phyloP scores from a whole-genome alignment of 169 alveolate genomes.

The Plasmodium gallinaceum region DNA sequence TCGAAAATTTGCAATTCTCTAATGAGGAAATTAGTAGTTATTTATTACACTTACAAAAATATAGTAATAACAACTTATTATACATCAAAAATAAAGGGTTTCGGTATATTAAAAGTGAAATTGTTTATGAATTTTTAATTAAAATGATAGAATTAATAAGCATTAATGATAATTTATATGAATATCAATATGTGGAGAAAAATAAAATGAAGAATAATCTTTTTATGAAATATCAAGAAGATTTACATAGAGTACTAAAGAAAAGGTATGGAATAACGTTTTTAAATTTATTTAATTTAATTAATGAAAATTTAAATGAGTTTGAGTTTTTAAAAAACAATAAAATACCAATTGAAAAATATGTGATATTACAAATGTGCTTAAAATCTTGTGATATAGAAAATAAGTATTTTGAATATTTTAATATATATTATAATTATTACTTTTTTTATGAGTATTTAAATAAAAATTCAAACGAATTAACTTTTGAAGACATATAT shows the following conservation, averaged over 20 bases:
- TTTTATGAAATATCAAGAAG: conserved; percentile 32
- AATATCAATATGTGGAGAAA: conserved; percentile 24
- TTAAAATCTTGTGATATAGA: conserved; percentile 74
- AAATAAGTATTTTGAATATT: conserved; percentile 56
- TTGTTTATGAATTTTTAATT: conserved; percentile 47
- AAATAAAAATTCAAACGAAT: conserved; percentile 32
- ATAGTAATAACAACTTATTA: conserved; percentile 53
- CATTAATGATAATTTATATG: conserved; percentile 56
- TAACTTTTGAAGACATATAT: conserved; percentile 50
- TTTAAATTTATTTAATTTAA: conserved; percentile 28
- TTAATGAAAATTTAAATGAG: conserved; percentile 45
- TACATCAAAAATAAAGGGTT: conserved; percentile 63
- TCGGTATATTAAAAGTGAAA: conserved; percentile 62
- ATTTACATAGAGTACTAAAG: conserved; percentile 40
- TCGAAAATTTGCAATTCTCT: conserved; percentile 63
- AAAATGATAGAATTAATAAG: conserved; percentile 65
- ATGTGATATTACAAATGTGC: conserved; percentile 65
- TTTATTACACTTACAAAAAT: conserved; percentile 68
- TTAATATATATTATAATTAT: conserved; percentile 57
- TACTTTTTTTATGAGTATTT: conserved; percentile 66
- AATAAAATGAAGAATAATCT: not conserved
- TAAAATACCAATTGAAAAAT: conserved; percentile 50
- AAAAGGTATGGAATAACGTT: conserved; percentile 51
- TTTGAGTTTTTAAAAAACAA: conserved; percentile 44
- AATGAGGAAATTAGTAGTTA: conserved; percentile 71